Base-by-base conservation (phyloP, 257 asterid species). In the Solanum rostratum region DNA sequence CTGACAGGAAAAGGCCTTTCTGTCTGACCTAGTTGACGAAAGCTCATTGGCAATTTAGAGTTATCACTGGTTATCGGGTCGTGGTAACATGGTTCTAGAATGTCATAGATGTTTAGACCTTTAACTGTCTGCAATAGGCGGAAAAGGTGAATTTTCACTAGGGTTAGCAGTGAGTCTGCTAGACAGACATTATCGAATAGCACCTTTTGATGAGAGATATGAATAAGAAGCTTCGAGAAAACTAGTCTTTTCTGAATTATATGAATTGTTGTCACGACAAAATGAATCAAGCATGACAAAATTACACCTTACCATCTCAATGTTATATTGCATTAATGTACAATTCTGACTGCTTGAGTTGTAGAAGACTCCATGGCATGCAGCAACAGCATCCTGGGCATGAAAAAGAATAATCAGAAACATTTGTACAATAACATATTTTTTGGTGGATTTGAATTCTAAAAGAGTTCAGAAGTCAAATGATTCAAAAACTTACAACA, bases 41-140 rank as follows among this genome's bases (percentile, higher is more conserved):
- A 96, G 92, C 99, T 96, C 50, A 37, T 85, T 6, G 99, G 98
- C 91, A 93, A 80, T 55, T 85, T 88, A 59, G 85, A 53, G 84
- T 87, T 85, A 62, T 65, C 85, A 79, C 92, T 91, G 14, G 86
- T 33, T 22, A 57, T 54, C 14, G 90, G 69, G 74, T 63, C 85
- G 80, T 96, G 97, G 85, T 96, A 96, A 92, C 99, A 96, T 13
- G 97, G 98, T 90, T 96, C 99, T 41, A 96, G 97, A 88, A 93
- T 95, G 90, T 96, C 91, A 62, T 96, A 96, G 49, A 93, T 86
- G 91, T 96, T 96, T 66, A 96, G 69, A 60, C 82, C 94, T 49
- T 15, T 85, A 85, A 95, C 41, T 80, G 45, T 89, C 99, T 96
- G 97, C 88, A 86, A 85, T 13, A 46, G 53, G 43, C 46, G 12